These are phyloP conservation scores for Diutina mesorugosa DNA, from an alignment of 1,139 yeast genomes.

Conservation along the genomic window DNA sequence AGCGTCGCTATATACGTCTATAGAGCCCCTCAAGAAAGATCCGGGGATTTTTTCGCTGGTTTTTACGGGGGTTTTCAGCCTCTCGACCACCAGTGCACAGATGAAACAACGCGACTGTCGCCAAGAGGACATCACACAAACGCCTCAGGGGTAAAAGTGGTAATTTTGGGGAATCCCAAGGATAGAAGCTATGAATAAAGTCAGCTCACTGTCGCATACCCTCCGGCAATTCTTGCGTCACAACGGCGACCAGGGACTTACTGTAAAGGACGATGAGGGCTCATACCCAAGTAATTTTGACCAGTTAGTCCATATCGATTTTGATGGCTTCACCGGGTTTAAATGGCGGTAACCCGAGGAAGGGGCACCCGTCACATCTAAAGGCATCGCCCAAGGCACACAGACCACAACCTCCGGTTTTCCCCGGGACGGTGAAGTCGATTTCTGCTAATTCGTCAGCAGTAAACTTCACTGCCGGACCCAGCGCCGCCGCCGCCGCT, in stretches of 20 bases:
- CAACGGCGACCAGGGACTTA: no score
- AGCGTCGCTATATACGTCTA: no score
- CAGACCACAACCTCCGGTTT: slow-evolving; percentile 92
- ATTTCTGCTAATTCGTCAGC: slow-evolving; percentile 69
- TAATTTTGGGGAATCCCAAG: no score
- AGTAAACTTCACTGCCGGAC: slow-evolving; percentile 30
- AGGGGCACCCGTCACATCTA: slow-evolving; percentile 97
- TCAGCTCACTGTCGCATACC: not conserved
- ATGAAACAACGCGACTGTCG: no score
- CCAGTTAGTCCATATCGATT: slow-evolving; percentile 17
- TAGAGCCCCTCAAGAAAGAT: no score
- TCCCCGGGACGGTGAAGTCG: slow-evolving; percentile 91
- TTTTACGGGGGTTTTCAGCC: no score
- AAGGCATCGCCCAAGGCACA: slow-evolving; percentile 97
- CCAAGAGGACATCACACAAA: not conserved
- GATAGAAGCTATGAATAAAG: not conserved
- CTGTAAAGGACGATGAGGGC: no score
- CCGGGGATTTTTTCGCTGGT: no score
- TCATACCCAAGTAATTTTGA: no score
- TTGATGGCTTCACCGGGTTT: slow-evolving; percentile 81
- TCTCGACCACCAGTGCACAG: no score
- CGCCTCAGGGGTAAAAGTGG: not conserved
- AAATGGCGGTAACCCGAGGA: slow-evolving; percentile 91
- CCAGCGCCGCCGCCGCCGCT: not conserved
- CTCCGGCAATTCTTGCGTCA: no score